These are phyloP conservation scores for Globisporangium spinosum DNA, from an alignment of 352 stramenopile genomes.

Conservation along the genomic window DNA sequence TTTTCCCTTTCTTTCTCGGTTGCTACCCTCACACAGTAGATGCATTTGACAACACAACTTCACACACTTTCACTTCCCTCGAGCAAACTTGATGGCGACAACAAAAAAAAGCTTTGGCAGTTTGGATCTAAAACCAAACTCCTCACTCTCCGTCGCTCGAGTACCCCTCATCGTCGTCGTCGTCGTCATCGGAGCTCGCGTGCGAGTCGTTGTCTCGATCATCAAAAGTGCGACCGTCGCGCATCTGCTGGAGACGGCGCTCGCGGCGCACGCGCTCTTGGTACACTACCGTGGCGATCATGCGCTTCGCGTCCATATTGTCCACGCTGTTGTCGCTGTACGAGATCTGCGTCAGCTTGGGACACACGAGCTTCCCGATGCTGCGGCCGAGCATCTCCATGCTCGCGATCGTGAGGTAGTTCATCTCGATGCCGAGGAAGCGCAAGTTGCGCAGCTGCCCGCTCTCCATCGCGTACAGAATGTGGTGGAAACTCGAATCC, in stretches of 20 bases:
- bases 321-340: constrained; percentile 85
- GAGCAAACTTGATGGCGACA: not conserved
- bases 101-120: constrained; percentile 5
- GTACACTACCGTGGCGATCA: constrained; percentile 73
- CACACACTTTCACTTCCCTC: not conserved
- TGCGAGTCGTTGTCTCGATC: constrained; percentile 31
- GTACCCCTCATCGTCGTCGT: constrained; percentile 22
- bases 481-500: constrained; percentile 80
- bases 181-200: constrained; percentile 27
- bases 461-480: constrained; percentile 82
- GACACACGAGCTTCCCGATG: constrained; percentile 78
- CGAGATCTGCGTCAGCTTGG: constrained; percentile 80
- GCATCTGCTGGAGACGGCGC: constrained; percentile 48
- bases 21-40: not conserved
- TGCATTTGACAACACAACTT: constrained; percentile 5
- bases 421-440: constrained; percentile 84
- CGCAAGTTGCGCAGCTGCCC: constrained; percentile 49
- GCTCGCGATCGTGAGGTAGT: constrained; percentile 77
- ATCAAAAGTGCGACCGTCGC: constrained; percentile 27
- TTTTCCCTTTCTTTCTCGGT: not conserved
- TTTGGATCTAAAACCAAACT: not conserved
- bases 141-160: constrained; percentile 35
- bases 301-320: constrained; percentile 66
- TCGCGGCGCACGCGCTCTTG: constrained; percentile 66
- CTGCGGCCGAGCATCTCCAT: constrained; percentile 85